phyloP scores from a whole-genome alignment of 2,329 filamentous ascomycete genomes.

The Phialophora macrospora region DNA sequence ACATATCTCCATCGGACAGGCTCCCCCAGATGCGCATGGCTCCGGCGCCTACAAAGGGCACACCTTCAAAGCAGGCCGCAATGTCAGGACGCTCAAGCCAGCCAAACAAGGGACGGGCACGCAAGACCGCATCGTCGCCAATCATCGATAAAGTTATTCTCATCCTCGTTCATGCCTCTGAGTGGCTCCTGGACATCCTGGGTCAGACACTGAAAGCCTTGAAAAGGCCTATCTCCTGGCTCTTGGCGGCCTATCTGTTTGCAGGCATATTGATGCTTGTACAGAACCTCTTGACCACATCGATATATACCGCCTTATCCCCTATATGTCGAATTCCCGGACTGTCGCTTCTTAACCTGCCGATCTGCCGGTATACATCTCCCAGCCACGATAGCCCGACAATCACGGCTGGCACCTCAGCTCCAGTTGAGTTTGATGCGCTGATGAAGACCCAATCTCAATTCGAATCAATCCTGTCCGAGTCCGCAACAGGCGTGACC shows the following conservation, averaged over 20 bases:
- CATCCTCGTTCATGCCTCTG: conserved; percentile 16
- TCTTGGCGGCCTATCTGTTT: conserved; percentile 66
- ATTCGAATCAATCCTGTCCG: conserved; percentile 76
- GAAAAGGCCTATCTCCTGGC: conserved; percentile 67
- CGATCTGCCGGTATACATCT: conserved; percentile 61
- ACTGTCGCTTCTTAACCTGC: conserved; percentile 63
- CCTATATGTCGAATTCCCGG: conserved; percentile 74
- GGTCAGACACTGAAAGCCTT: conserved; percentile 62
- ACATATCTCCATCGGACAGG: conserved; percentile 15
- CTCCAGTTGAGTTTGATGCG: conserved; percentile 70
- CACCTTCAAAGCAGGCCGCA: conserved; percentile 13
- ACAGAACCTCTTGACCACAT: conserved; percentile 66
- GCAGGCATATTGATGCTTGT: conserved; percentile 64
- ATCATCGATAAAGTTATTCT: conserved; percentile 20
- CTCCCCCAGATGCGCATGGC: conserved; percentile 22
- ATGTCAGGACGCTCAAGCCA: conserved; percentile 1
- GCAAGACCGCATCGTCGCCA: conserved; percentile 11
- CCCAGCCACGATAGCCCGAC: conserved; percentile 19
- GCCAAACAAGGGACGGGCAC: background rate
- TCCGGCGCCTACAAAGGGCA: background rate
- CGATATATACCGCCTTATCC: conserved; percentile 65
- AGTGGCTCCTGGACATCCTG: conserved; percentile 34
- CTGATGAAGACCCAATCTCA: conserved; percentile 75
- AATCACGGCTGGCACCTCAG: conserved; percentile 41
- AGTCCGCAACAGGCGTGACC: conserved; percentile 67